Conservation (phyloP, 1,284 basidiomycete species). For the Coniferiporia weirii region DNA sequence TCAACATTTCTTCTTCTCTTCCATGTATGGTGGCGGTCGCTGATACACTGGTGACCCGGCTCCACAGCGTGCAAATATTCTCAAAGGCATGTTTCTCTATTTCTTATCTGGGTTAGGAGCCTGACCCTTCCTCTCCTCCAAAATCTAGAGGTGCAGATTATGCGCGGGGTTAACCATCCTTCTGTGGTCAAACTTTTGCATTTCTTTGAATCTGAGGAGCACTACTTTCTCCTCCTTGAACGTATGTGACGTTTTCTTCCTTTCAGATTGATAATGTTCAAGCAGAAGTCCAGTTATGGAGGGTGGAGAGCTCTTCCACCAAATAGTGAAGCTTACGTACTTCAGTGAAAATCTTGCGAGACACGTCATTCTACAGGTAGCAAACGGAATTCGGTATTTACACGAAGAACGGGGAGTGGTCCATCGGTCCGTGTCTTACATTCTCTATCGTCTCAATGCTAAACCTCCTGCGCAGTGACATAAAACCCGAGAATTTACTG, state of each 20-base stretch:
- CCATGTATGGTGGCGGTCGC: constrained; percentile 21
- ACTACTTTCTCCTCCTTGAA: constrained; percentile 95
- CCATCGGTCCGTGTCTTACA: constrained; percentile 56
- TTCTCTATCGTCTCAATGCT: background rate
- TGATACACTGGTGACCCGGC: constrained; percentile 27
- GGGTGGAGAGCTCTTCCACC: constrained; percentile 98
- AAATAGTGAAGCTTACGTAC: constrained; percentile 99
- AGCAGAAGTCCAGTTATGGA: constrained; percentile 67
- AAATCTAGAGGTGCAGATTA: constrained; percentile 93
- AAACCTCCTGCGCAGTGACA: constrained; percentile 52
- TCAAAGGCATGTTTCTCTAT: constrained; percentile 61
- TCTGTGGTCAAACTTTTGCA: constrained; percentile 85
- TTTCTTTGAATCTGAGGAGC: constrained; percentile 88
- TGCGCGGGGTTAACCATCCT: constrained; percentile 91
- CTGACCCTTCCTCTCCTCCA: constrained; percentile 2
- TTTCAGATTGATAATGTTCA: background rate
- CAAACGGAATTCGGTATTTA: constrained; percentile 90
- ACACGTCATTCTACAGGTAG: constrained; percentile 97
- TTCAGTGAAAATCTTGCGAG: constrained; percentile 94
- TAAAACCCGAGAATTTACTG: constrained; percentile 97
- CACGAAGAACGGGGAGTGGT: constrained; percentile 98
- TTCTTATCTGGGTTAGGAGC: background rate
- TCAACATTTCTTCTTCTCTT: constrained; percentile 18
- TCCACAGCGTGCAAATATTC: constrained; percentile 89
- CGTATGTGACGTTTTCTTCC: constrained; percentile 44